Evolutionary conservation across 2,329 filamentous ascomycete genomes (phyloP).

Genomic region (Proliferodiscus dingleyae): DNA sequence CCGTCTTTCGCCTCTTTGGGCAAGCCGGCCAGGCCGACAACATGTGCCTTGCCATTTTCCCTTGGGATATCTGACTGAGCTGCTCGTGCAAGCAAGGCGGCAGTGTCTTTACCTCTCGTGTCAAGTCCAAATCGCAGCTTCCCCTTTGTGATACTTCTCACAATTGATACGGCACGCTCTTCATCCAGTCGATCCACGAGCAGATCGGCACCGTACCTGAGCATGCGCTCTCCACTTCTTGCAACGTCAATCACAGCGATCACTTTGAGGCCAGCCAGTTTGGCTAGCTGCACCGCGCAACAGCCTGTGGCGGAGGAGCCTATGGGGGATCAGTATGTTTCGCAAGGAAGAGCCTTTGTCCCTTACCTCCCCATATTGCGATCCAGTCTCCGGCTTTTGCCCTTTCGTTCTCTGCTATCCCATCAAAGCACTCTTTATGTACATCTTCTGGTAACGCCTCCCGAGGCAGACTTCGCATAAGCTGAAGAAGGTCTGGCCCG

Average conservation of each 20-base stretch:
- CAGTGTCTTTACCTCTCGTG: slow-evolving; percentile 60
- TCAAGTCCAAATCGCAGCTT: slow-evolving; percentile 64
- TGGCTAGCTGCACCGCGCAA: slow-evolving; percentile 62
- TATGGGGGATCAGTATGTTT: slow-evolving; percentile 21
- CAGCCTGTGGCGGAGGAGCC: slow-evolving; percentile 66
- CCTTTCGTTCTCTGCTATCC: slow-evolving; percentile 47
- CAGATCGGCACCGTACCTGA: slow-evolving; percentile 51
- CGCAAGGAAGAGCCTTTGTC: neutral
- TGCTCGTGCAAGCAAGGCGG: slow-evolving; percentile 42
- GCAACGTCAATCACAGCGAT: slow-evolving; percentile 62
- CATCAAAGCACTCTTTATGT: slow-evolving; percentile 54
- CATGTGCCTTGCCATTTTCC: slow-evolving; percentile 41
- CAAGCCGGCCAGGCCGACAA: slow-evolving; percentile 63
- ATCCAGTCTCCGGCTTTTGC: slow-evolving; percentile 62
- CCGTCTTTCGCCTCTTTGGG: slow-evolving; percentile 44
- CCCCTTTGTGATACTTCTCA: slow-evolving; percentile 52
- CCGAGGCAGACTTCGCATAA: slow-evolving; percentile 43
- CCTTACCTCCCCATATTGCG: slow-evolving; percentile 65
- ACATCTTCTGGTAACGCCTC: slow-evolving; percentile 56
- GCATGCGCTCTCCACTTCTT: slow-evolving; percentile 57
- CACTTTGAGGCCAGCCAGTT: slow-evolving; percentile 59
- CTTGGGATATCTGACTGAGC: slow-evolving; percentile 14
- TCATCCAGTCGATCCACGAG: slow-evolving; percentile 65
- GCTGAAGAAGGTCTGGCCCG: slow-evolving; percentile 52
- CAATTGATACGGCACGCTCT: slow-evolving; percentile 58